A percentile compares a stretch with the other conserved stretches of the same genome.
Conservation (phyloP, 2,329 filamentous ascomycete species). For the Talaromyces sp. region DNA sequence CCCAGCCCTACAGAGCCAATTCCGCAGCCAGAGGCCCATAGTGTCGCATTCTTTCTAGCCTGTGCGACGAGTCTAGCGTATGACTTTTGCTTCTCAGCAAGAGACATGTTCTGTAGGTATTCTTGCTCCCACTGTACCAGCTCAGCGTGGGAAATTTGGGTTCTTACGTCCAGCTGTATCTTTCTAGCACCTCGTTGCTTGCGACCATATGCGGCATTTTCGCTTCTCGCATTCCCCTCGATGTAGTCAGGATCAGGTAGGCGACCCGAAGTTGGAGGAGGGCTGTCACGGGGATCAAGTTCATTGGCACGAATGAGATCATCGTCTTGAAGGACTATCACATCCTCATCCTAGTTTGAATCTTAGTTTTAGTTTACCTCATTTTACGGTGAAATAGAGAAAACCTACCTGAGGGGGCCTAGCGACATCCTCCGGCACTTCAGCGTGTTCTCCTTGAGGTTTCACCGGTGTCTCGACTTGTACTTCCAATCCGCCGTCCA, state of each 20-base stretch:
- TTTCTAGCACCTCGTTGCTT: conserved; percentile 32
- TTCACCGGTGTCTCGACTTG: conserved; percentile 34
- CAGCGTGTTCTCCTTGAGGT: conserved; percentile 32
- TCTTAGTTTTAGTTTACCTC: neutral
- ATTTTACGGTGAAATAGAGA: conserved; percentile 9
- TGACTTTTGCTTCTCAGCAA: conserved; percentile 41
- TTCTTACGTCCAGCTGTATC: conserved; percentile 45
- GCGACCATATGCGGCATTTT: neutral
- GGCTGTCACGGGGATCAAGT: conserved; percentile 23
- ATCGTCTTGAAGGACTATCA: neutral
- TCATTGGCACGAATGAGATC: conserved; percentile 14
- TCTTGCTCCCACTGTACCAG: conserved; percentile 54
- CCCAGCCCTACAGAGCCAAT: conserved; percentile 51
- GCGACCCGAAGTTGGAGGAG: conserved; percentile 17
- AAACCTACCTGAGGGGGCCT: conserved; percentile 32
- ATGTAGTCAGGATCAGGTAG: conserved; percentile 19
- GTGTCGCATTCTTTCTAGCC: conserved; percentile 60
- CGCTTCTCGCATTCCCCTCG: conserved; percentile 6
- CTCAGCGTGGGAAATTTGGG: conserved; percentile 53
- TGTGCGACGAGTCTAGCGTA: conserved; percentile 37
- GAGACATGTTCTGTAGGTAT: conserved; percentile 59
- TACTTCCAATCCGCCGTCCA: conserved; percentile 10
- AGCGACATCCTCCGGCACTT: neutral
- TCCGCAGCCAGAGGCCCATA: conserved; percentile 57
- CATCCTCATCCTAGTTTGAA: conserved; percentile 17